phyloP scores from a whole-genome alignment of 192 early-diverging fungal species.

The Dissophora globulifera region DNA sequence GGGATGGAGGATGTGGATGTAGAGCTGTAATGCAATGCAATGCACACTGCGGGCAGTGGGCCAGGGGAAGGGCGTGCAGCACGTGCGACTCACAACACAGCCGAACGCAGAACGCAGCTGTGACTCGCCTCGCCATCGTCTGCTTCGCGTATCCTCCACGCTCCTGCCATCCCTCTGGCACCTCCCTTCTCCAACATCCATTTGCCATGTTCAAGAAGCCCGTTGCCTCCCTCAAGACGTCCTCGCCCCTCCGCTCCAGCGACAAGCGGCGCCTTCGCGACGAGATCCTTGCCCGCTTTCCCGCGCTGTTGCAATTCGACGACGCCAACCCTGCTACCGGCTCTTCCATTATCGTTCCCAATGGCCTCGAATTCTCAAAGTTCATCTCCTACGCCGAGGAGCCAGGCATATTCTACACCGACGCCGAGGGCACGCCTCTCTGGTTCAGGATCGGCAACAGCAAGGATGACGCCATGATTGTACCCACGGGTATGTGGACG shows the following conservation, averaged over 20 bases:
- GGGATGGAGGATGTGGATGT: too few relatives aligned
- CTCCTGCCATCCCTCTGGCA: not conserved
- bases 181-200: not conserved
- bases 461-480: constrained; percentile 51
- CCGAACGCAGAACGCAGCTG: not conserved
- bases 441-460: constrained; percentile 71
- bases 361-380: constrained; percentile 70
- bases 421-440: constrained; percentile 65
- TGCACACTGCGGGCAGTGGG: too few relatives aligned
- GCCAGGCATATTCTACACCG: constrained; percentile 72
- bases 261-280: constrained; percentile 72
- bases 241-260: constrained; percentile 72
- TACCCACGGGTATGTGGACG: constrained; percentile 72
- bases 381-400: constrained; percentile 73
- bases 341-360: constrained; percentile 61
- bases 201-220: constrained; percentile 81
- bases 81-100: too few relatives aligned
- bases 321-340: constrained; percentile 48
- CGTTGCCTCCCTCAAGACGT: constrained; percentile 71
- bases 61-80: too few relatives aligned
- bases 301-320: constrained; percentile 39
- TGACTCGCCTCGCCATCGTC: too few relatives aligned
- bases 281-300: constrained; percentile 68
- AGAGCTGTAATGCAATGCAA: too few relatives aligned
- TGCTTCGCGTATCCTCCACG: too few relatives aligned